Conservation (phyloP, 78 protist genomes). For the Dictyostelium purpureum region DNA sequence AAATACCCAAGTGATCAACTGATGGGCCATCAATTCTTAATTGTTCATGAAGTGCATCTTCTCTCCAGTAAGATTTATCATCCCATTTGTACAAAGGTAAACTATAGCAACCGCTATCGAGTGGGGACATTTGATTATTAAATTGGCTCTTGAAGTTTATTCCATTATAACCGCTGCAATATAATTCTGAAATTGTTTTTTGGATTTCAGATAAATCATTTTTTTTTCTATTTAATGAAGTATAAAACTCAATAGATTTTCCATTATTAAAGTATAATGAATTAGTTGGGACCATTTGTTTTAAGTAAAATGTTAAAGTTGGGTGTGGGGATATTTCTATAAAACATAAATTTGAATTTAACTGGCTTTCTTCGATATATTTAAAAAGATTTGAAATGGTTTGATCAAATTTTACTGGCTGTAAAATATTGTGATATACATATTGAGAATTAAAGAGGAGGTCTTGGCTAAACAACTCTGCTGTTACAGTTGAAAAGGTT, state of each 20-base stretch:
- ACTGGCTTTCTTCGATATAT: constrained; percentile 2
- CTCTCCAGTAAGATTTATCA: neutral
- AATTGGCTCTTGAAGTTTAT: neutral
- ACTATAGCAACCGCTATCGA: neutral
- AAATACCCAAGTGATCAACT: neutral
- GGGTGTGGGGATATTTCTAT: constrained; percentile 71
- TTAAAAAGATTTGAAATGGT: constrained; percentile 25
- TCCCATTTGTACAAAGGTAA: constrained; percentile 57
- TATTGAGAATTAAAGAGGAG: neutral
- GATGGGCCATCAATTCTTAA: constrained; percentile 28
- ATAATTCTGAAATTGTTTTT: neutral
- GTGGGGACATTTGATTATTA: neutral
- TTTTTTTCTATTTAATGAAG: neutral
- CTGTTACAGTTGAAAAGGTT: constrained; percentile 22
- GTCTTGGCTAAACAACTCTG: neutral
- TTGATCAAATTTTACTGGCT: constrained; percentile 27
- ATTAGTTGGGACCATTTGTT: neutral
- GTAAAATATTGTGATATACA: neutral
- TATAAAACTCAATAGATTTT: neutral
- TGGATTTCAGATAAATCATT: neutral
- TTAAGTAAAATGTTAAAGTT: constrained; percentile 10
- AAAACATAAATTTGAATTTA: neutral
- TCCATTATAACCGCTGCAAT: neutral
- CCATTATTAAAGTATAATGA: neutral
- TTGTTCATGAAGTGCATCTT: neutral